Conservation (phyloP, 208 protist species). For the Leishmania major region DNA sequence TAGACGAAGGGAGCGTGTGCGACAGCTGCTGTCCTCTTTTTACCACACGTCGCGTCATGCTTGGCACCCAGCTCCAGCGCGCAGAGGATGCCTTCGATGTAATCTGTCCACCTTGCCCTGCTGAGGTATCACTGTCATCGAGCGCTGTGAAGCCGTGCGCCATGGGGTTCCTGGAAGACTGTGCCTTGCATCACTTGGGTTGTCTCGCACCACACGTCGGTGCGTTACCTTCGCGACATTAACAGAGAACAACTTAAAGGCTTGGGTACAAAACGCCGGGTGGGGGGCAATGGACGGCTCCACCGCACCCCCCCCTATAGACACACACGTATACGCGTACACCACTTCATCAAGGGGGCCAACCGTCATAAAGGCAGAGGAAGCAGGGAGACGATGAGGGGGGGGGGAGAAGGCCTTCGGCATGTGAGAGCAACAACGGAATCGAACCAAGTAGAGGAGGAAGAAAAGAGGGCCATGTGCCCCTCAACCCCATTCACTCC, state of each 20-base stretch:
- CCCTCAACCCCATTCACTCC: not conserved
- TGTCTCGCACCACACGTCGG: not conserved
- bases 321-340: not conserved
- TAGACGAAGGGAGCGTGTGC: not conserved
- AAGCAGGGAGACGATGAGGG: not conserved
- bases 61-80: not conserved
- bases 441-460: not conserved
- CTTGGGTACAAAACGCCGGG: not conserved
- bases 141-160: not conserved
- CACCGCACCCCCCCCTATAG: not conserved
- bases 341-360: not conserved
- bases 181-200: not conserved
- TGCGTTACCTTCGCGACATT: not conserved
- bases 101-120: not conserved
- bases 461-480: not conserved
- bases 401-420: not conserved
- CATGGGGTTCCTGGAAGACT: not conserved
- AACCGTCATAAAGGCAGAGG: not conserved
- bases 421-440: not conserved
- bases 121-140: not conserved
- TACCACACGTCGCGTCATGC: not conserved
- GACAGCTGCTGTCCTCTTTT: not conserved
- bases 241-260: not conserved
- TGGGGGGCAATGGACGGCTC: not conserved
- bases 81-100: not conserved